A percentile compares a stretch with the other conserved stretches of the same genome.
Evolutionary conservation across 352 stramenopile species (phyloP).

Genomic region (Pythium phragmiticola): DNA sequence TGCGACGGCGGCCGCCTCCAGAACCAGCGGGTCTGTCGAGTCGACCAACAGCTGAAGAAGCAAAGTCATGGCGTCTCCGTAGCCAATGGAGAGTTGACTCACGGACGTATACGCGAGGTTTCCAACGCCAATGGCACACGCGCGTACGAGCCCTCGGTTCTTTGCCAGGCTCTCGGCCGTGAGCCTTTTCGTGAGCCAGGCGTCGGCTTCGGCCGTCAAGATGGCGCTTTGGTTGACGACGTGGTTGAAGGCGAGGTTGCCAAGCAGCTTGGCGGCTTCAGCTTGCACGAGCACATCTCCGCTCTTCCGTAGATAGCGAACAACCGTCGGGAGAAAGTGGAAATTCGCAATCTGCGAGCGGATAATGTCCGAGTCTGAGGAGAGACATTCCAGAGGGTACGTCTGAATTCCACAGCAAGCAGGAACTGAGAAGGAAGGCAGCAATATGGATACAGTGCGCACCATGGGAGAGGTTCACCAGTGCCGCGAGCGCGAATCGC

Average conservation of each 20-base stretch:
- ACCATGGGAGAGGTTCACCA: conserved; percentile 74
- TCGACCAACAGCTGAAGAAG: conserved; percentile 69
- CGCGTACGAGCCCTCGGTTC: conserved; percentile 38
- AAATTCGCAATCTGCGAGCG: conserved; percentile 70
- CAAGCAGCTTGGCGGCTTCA: conserved; percentile 62
- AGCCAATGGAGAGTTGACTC: conserved; percentile 75
- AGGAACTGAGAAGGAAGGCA: too few relatives aligned
- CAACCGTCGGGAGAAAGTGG: conserved; percentile 39
- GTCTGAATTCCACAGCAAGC: too few relatives aligned
- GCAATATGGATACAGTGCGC: conserved; percentile 6
- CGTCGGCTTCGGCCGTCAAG: conserved; percentile 59
- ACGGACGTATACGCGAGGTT: conserved; percentile 70
- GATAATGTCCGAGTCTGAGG: conserved; percentile 65
- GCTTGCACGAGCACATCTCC: conserved; percentile 34
- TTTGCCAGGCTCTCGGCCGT: conserved; percentile 34
- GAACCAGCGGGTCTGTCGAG: conserved; percentile 33
- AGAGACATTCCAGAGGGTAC: background rate
- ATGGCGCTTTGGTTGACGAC: conserved; percentile 69
- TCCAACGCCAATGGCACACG: conserved; percentile 50
- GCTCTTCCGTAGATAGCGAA: conserved; percentile 55
- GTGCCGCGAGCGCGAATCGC: conserved; percentile 44
- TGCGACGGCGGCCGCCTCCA: conserved; percentile 48
- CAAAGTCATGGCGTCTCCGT: conserved; percentile 59
- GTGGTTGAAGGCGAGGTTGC: conserved; percentile 67
- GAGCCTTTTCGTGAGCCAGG: conserved; percentile 33